Percentiles rank a stretch among this genome's conserved stretches.
These are phyloP conservation scores for Monosporascus cannonballus DNA, from an alignment of 2,329 filamentous ascomycete species.

Conservation along the genomic window DNA sequence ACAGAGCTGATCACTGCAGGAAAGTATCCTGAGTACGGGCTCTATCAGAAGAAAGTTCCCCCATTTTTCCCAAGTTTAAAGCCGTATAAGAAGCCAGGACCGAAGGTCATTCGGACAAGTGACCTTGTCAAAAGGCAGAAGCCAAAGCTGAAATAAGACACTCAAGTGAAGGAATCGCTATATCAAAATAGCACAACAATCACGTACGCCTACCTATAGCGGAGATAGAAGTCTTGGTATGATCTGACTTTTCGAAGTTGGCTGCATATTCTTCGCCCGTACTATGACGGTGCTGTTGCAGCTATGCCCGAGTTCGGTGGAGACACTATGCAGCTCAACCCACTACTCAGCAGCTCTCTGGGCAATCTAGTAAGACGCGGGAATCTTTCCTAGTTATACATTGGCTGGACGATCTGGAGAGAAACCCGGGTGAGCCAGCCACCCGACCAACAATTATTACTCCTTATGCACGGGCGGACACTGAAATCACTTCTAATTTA, in stretches of 20 bases:
- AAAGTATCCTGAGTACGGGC: constrained; percentile 84
- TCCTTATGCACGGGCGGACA: too few species aligned
- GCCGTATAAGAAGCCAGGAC: constrained; percentile 36
- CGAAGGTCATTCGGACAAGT: constrained; percentile 41
- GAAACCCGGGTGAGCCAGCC: not conserved
- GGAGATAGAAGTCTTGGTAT: constrained; percentile 1
- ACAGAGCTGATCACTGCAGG: constrained; percentile 73
- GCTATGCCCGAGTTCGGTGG: not conserved
- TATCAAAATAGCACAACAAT: not conserved
- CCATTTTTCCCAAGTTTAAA: constrained; percentile 67
- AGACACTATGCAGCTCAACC: not conserved
- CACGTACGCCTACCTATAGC: not conserved
- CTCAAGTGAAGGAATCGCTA: not conserved
- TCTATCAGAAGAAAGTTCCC: constrained; percentile 77
- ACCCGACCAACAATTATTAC: too few species aligned
- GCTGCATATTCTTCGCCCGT: constrained; percentile 4
- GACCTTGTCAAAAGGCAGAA: constrained; percentile 41
- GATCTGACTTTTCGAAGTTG: not conserved
- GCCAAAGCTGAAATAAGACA: constrained; percentile 31
- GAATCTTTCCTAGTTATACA: not conserved
- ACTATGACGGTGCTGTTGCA: constrained; percentile 13
- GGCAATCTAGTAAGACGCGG: not conserved
- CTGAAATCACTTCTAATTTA: not conserved
- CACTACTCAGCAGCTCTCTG: not conserved
- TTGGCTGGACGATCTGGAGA: not conserved